Conservation (phyloP, 768 basidiomycete genomes). For the Leucosporidium creatinivorum region DNA sequence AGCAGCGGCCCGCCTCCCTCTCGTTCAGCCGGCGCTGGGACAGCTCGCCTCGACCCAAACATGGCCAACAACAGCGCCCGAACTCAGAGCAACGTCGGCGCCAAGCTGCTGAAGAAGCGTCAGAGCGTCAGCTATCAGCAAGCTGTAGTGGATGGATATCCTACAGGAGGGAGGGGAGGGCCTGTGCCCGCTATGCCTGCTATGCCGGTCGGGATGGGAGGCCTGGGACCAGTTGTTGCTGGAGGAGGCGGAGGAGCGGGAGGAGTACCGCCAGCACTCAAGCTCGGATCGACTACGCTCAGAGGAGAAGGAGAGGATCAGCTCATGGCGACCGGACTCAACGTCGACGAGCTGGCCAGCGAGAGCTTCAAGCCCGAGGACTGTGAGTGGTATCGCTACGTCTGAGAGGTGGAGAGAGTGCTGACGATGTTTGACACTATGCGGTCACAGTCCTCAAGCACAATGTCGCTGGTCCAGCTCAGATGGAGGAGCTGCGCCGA, state of each 20-base stretch:
- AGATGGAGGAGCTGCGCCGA: conserved; percentile 49
- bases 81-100: conserved; percentile 31
- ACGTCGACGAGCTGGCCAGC: conserved; percentile 59
- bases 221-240: background rate
- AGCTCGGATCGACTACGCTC: background rate
- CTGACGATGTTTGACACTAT: background rate
- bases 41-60: background rate
- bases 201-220: background rate
- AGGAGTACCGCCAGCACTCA: background rate
- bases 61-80: conserved; percentile 1
- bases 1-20: background rate
- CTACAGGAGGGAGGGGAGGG: background rate
- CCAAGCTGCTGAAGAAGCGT: conserved; percentile 31
- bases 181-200: conserved; percentile 13
- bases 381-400: conserved; percentile 55
- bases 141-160: background rate
- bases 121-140: conserved; percentile 30
- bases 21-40: background rate
- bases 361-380: conserved; percentile 81
- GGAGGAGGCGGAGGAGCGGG: background rate
- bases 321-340: conserved; percentile 39
- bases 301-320: background rate
- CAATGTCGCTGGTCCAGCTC: conserved; percentile 41
- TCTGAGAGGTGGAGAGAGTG: background rate
- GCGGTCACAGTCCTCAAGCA: conserved; percentile 12